Percentiles rank a stretch among this genome's conserved stretches.
Evolutionary conservation across 2,329 filamentous ascomycete species (phyloP).

Genomic region (Rhinocladiella mackenziei): DNA sequence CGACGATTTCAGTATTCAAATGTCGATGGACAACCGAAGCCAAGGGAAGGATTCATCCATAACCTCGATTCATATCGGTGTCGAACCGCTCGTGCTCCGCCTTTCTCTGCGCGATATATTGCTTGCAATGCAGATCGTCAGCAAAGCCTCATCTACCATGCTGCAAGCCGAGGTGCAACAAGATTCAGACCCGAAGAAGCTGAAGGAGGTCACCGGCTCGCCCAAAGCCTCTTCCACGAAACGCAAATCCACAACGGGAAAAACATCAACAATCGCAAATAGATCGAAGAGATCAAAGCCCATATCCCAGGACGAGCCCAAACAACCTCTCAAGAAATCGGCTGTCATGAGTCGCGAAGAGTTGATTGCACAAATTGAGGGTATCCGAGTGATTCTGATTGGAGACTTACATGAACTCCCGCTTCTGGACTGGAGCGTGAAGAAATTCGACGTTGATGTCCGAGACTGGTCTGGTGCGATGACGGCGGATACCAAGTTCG

Average conservation of each 20-base stretch:
- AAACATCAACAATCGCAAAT: constrained; percentile 43
- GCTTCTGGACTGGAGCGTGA: constrained; percentile 88
- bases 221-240: constrained; percentile 40
- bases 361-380: constrained; percentile 78
- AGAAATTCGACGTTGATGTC: constrained; percentile 78
- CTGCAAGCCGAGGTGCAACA: constrained; percentile 45
- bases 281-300: constrained; percentile 45
- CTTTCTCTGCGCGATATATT: constrained; percentile 92
- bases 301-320: constrained; percentile 41
- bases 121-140: constrained; percentile 85
- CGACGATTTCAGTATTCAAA: constrained; percentile 89
- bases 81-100: constrained; percentile 86
- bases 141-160: constrained; percentile 64
- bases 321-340: constrained; percentile 43
- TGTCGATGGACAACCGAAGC: constrained; percentile 73
- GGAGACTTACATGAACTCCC: constrained; percentile 94
- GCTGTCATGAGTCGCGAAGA: constrained; percentile 67
- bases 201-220: constrained; percentile 41
- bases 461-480: constrained; percentile 88
- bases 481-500: constrained; percentile 82
- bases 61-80: constrained; percentile 77
- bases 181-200: constrained; percentile 53
- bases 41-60: constrained; percentile 57
- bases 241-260: constrained; percentile 47
- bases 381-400: constrained; percentile 87